Conservation (phyloP, 345 rosid species). For the Lumnitzera racemosa region DNA sequence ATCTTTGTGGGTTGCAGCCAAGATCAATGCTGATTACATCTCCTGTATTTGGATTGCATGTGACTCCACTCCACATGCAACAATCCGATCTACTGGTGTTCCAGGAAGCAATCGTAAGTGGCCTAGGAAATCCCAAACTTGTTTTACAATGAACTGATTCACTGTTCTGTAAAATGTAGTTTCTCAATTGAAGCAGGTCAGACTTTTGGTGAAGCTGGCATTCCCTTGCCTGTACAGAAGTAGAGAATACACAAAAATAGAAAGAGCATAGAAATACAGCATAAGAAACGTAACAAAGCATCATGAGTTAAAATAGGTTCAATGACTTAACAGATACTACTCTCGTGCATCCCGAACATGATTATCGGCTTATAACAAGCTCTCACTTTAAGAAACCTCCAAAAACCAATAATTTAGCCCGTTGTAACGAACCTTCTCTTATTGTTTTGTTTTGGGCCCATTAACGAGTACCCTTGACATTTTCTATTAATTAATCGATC, state of each 20-base stretch:
- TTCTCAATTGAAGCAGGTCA: constrained; percentile 1
- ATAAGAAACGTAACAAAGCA: neutral
- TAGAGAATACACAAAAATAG: too few relatives aligned
- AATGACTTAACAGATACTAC: too few relatives aligned
- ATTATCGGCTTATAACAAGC: too few relatives aligned
- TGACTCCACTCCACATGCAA: constrained; percentile 11
- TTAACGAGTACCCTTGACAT: too few relatives aligned
- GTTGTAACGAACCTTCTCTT: too few relatives aligned
- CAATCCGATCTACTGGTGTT: neutral
- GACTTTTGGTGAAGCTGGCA: neutral
- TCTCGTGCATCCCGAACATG: too few relatives aligned
- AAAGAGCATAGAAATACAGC: neutral
- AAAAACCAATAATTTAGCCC: too few relatives aligned
- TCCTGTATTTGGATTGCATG: constrained; percentile 11
- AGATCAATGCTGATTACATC: constrained; percentile 9
- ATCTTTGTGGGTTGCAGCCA: neutral
- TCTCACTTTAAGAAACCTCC: too few relatives aligned
- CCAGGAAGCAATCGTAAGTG: constrained; percentile 1
- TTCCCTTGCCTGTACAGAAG: too few relatives aligned
- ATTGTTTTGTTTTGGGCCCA: too few relatives aligned
- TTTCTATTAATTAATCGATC: too few relatives aligned
- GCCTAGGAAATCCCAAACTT: neutral
- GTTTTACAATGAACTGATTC: neutral
- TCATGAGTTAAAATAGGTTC: too few relatives aligned
- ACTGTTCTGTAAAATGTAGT: neutral